A percentile compares a stretch with the other conserved stretches of the same genome.
Conservation (phyloP, 306 rosid species). For the Senna siamea region DNA sequence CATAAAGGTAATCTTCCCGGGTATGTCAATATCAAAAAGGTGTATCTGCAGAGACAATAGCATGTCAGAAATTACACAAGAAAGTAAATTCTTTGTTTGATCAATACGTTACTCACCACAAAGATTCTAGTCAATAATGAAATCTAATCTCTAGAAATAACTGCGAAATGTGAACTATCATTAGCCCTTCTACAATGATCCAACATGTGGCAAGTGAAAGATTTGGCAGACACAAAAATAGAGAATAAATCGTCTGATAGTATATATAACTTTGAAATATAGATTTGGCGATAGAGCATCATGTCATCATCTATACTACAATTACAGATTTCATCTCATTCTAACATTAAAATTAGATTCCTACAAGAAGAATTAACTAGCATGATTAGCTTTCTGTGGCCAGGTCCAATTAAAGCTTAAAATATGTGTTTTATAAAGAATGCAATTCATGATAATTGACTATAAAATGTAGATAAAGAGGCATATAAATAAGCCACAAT, state of each 20-base stretch:
- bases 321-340: not conserved
- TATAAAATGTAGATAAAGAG: not conserved
- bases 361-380: not conserved
- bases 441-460: not conserved
- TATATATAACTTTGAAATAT: not conserved
- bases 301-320: not conserved
- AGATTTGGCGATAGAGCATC: not conserved
- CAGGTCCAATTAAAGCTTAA: not conserved
- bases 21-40: constrained; percentile 92
- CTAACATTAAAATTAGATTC: not conserved
- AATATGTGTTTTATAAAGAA: not conserved
- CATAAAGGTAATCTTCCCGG: constrained; percentile 91
- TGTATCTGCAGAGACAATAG: constrained; percentile 63
- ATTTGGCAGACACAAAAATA: not conserved
- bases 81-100: constrained; percentile 5
- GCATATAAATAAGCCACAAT: not conserved
- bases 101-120: not conserved
- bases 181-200: not conserved
- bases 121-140: not conserved
- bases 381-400: not conserved
- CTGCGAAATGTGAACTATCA: not conserved
- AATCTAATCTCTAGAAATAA: not conserved
- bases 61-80: constrained; percentile 23
- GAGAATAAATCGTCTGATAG: too few species aligned
- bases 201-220: not conserved